Evolutionary conservation across 805 yeast genomes (phyloP), one percentile per base, ranked within the genome.

Genomic region (Starmera dryadoides): DNA sequence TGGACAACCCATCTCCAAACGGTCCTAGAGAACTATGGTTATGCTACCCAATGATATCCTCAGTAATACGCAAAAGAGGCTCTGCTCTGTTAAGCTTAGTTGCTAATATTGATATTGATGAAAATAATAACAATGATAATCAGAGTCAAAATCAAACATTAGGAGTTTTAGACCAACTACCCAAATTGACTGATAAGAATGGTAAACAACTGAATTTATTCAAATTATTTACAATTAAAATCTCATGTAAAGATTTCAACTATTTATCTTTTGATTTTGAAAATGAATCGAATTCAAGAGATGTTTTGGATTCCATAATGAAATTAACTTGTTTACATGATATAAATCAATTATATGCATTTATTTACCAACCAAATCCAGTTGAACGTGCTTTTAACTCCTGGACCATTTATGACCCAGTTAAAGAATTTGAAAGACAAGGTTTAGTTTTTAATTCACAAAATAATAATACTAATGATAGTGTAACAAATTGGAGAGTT

Each of bases 181-280:
- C 50, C 30, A 49, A 44, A 30, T 30, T 49, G 7, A 18, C 31
- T 12, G 42, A 42, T 22, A 6, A 40, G 1, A 8, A 39, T 1
- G 58, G 54, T n/a, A 47, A 53, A 40, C 62, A 58, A 39, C 26
- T 63, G 15, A 58, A 62, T 52, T 39, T 55, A 8, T 54, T 46
- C 15, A 46, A 49, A 15, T 38, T 62, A 9, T 75, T 81, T 5
- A 77, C 77, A 42, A 62, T 91, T 34, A 74, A 94, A 35, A 54
- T 91, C 10, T 73, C 79, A 30, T 86, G 96, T 54, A 78, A 87
- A 46, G 98, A 91, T 59, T 91, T 86, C 60, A 81, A 89, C 16
- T 83, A 75, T 52, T 66, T 88, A 37, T 78, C 94, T 9, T 71
- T 91, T 47, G 93, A 86, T 53, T 86, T 93, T 55, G 57, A 57